phyloP scores from a whole-genome alignment of 78 protist genomes.

The Creolimax fragrantissima region DNA sequence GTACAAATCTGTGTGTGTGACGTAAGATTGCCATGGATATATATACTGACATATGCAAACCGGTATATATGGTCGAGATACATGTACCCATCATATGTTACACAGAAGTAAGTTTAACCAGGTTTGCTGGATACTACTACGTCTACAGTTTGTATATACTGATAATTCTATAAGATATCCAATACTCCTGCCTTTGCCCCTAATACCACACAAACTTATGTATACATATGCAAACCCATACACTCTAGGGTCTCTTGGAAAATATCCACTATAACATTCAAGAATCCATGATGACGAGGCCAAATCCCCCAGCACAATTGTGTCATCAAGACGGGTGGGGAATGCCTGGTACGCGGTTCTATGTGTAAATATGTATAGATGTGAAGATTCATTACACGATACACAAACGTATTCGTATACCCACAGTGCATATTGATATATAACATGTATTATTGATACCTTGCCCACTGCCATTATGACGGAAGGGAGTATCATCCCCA shows the following conservation, averaged over 20 bases:
- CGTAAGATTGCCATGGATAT: neutral
- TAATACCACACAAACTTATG: neutral
- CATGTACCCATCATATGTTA: no score
- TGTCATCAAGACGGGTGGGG: neutral
- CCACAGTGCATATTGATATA: neutral
- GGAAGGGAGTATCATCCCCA: no score
- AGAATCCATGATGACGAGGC: neutral
- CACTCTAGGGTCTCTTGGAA: neutral
- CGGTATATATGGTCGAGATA: neutral
- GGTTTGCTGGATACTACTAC: no score
- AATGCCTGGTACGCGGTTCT: neutral
- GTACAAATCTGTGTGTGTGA: no score
- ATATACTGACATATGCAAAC: neutral
- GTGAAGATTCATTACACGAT: neutral
- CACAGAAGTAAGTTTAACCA: no score
- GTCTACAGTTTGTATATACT: no score
- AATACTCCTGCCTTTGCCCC: no score
- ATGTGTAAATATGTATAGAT: neutral
- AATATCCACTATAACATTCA: neutral
- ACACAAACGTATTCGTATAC: neutral
- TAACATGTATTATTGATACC: no score
- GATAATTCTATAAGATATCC: no score
- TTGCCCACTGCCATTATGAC: no score
- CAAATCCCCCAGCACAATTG: neutral
- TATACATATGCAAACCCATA: neutral